Conservation (phyloP, 1,139 yeast genomes). For the Geotrichum macrosporum region DNA sequence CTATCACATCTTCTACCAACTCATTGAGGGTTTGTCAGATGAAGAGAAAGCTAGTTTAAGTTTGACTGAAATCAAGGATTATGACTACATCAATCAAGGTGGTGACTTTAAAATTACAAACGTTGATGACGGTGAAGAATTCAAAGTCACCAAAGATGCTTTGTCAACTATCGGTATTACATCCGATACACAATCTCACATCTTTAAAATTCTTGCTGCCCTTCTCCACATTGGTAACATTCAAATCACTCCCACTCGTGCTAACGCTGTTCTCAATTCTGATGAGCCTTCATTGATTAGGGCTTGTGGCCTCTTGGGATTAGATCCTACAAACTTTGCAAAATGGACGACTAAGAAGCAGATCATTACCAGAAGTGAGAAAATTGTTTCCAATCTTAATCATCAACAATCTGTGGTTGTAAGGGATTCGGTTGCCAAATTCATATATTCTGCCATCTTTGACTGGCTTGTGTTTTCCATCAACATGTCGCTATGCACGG, state of each 20-base stretch:
- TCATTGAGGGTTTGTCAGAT: conserved; percentile 68
- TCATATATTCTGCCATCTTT: conserved; percentile 83
- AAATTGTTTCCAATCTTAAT: conserved; percentile 77
- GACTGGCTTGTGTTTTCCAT: conserved; percentile 92
- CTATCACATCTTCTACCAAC: conserved; percentile 91
- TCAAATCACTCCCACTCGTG: conserved; percentile 79
- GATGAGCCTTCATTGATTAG: conserved; percentile 82
- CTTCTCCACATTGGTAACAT: conserved; percentile 91
- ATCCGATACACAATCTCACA: conserved; percentile 55
- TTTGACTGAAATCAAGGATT: conserved; percentile 58
- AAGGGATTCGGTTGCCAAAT: conserved; percentile 93
- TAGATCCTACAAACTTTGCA: conserved; percentile 68
- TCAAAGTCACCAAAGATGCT: conserved; percentile 68
- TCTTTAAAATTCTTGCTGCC: conserved; percentile 81
- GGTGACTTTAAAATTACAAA: conserved; percentile 69
- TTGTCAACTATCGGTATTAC: conserved; percentile 72
- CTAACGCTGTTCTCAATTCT: conserved; percentile 73
- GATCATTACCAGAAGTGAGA: conserved; percentile 87
- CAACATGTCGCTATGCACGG: conserved; percentile 74
- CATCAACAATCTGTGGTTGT: conserved; percentile 86
- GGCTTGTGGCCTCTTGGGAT: conserved; percentile 82
- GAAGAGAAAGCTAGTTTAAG: conserved; percentile 57
- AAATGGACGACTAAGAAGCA: conserved; percentile 95
- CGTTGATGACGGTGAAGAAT: conserved; percentile 79
- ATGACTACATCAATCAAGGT: conserved; percentile 85